A percentile compares a stretch with the other conserved stretches of the same genome.
Evolutionary conservation across 202 grass and related monocot species (phyloP).

Genomic region (Panicum virgatum): DNA sequence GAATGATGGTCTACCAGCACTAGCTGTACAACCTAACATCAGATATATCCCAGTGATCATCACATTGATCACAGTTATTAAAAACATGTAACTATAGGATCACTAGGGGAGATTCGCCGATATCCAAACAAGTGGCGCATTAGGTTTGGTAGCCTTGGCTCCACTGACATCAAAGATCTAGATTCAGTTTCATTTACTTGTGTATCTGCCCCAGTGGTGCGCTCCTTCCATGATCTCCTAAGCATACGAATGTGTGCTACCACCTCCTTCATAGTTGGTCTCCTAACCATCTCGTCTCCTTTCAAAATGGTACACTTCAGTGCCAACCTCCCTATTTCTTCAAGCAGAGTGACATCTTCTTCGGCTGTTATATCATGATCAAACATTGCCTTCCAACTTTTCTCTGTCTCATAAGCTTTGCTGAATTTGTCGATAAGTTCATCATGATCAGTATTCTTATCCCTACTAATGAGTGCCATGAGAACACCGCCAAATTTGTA

Average conservation of each 20-base stretch:
- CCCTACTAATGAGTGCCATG: constrained; percentile 35
- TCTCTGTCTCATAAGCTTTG: not conserved
- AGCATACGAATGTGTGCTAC: not conserved
- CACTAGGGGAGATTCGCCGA: not conserved
- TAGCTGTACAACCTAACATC: not conserved
- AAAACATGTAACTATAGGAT: not conserved
- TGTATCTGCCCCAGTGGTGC: not conserved
- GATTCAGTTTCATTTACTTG: not conserved
- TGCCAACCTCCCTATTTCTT: constrained; percentile 28
- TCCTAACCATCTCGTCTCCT: not conserved
- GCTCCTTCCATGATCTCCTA: constrained; percentile 17
- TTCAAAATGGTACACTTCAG: constrained; percentile 14
- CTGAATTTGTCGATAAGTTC: constrained; percentile 18
- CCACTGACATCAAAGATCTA: not conserved
- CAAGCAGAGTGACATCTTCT: constrained; percentile 13
- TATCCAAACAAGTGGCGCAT: constrained; percentile 33
- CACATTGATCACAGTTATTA: not conserved
- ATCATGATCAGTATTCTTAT: not conserved
- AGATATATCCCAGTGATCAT: not conserved
- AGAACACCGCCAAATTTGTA: constrained; percentile 63
- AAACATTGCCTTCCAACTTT: constrained; percentile 4
- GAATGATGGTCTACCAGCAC: not conserved
- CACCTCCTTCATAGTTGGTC: constrained; percentile 32
- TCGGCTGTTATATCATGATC: constrained; percentile 9
- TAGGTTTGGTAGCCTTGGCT: constrained; percentile 14